Percentiles rank a stretch among this genome's conserved stretches.
Evolutionary conservation across 805 yeast genomes (phyloP).

Genomic region (Kuraishia ogatae): DNA sequence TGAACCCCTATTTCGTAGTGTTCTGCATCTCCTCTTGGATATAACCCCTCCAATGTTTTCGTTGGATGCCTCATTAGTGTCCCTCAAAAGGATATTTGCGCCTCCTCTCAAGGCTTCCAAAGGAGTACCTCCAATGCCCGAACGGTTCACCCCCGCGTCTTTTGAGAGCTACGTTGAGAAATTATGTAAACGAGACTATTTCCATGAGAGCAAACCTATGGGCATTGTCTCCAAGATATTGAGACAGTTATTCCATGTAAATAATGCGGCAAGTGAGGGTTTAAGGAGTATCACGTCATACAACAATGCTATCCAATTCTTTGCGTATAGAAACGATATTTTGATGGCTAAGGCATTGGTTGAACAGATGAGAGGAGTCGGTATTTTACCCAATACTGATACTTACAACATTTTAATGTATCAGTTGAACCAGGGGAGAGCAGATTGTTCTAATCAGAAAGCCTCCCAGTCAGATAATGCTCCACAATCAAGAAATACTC

Average conservation of each 20-base stretch:
- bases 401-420: conserved; percentile 30
- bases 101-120: background rate
- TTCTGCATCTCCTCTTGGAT: background rate
- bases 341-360: conserved; percentile 30
- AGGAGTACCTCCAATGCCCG: background rate
- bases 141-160: background rate
- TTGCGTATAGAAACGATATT: conserved; percentile 26
- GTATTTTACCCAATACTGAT: conserved; percentile 22
- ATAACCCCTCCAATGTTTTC: background rate
- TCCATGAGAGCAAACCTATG: conserved; percentile 24
- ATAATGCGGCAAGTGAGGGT: conserved; percentile 22
- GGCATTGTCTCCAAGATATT: conserved; percentile 26
- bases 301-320: conserved; percentile 31
- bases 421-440: conserved; percentile 9
- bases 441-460: conserved; percentile 8
- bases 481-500: too few species aligned
- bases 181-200: conserved; percentile 2
- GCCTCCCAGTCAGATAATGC: too few species aligned
- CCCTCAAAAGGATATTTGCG: background rate
- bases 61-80: background rate
- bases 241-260: conserved; percentile 28
- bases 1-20: background rate
- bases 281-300: conserved; percentile 22
- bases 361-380: conserved; percentile 28
- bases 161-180: conserved; percentile 4